phyloP scores from a whole-genome alignment of 768 basidiomycete species.

The Pisolithus orientalis region DNA sequence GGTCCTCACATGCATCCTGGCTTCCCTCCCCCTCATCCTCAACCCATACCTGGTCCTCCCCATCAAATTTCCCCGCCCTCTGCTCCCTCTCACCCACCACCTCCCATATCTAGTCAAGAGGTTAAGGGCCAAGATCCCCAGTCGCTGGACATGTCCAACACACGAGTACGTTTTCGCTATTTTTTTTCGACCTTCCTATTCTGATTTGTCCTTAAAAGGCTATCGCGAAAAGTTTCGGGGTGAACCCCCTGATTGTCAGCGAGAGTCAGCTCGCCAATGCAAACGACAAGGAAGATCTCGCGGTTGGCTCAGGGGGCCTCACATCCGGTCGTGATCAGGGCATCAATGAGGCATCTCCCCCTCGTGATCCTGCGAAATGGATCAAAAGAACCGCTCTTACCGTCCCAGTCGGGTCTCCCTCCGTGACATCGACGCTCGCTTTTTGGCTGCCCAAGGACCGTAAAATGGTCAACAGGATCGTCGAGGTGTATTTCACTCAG shows the following conservation, averaged over 20 bases:
- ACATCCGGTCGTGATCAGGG: conserved; percentile 63
- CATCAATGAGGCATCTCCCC: conserved; percentile 44
- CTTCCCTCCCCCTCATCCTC: conserved; percentile 46
- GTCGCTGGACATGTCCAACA: conserved; percentile 71
- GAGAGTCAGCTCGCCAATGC: conserved; percentile 50
- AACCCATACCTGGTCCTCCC: conserved; percentile 29
- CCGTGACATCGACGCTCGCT: conserved; percentile 25
- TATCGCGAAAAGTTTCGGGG: conserved; percentile 75
- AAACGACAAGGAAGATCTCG: conserved; percentile 65
- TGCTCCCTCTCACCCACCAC: conserved; percentile 19
- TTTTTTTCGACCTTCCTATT: conserved; percentile 2
- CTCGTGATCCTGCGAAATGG: conserved; percentile 62
- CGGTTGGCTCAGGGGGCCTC: conserved; percentile 68
- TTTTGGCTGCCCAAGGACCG: conserved; percentile 78
- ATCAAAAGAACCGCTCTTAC: conserved; percentile 46
- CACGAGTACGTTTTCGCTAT: conserved; percentile 36
- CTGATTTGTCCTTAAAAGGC: conserved; percentile 32
- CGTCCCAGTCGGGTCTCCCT: conserved; percentile 29
- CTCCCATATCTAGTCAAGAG: conserved; percentile 23
- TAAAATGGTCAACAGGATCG: conserved; percentile 51
- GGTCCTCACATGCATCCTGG: conserved; percentile 55
- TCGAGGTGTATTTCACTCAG: conserved; percentile 66
- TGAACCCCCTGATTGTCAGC: conserved; percentile 62
- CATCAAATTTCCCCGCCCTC: conserved; percentile 30
- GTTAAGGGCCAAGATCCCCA: conserved; percentile 77